Evolutionary conservation across 177 flowering plant genomes (phyloP).

Genomic region (Vitis hybrid): DNA sequence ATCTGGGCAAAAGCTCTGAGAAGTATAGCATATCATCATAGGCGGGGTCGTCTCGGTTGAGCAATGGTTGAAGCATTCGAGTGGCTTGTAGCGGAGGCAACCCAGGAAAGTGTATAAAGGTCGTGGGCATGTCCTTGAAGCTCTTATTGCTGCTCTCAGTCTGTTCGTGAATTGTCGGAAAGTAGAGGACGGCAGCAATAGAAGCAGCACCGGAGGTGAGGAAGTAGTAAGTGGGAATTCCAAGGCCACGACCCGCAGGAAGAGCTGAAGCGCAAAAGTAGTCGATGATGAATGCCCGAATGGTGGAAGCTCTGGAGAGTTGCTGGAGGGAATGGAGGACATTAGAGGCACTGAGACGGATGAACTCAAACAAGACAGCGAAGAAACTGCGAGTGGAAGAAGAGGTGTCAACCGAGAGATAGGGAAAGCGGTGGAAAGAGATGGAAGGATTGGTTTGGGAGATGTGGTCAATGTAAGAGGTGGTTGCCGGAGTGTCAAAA

Average conservation of each 20-base stretch:
- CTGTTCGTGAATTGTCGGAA: no score
- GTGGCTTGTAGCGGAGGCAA: background rate
- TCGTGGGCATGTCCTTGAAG: background rate
- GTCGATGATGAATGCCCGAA: constrained; percentile 12
- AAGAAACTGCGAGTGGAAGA: no score
- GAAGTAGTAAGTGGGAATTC: constrained; percentile 6
- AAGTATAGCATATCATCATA: background rate
- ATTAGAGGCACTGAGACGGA: background rate
- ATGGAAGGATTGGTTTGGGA: no score
- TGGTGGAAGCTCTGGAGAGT: background rate
- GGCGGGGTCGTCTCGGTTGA: background rate
- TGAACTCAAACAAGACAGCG: background rate
- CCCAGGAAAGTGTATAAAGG: background rate
- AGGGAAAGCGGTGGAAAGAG: no score
- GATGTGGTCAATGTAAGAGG: no score
- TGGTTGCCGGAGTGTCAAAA: no score
- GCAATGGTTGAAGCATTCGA: background rate
- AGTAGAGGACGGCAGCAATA: no score
- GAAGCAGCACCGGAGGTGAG: background rate
- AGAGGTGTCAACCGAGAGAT: no score
- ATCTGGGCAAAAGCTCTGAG: background rate
- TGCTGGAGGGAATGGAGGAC: background rate
- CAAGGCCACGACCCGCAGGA: background rate
- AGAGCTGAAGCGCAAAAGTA: constrained; percentile 1
- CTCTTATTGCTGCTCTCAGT: no score